Evolutionary conservation across 2,329 filamentous ascomycete species (phyloP), one percentile per base, ranked within the genome.

Genomic region (Microsporum audouinii): DNA sequence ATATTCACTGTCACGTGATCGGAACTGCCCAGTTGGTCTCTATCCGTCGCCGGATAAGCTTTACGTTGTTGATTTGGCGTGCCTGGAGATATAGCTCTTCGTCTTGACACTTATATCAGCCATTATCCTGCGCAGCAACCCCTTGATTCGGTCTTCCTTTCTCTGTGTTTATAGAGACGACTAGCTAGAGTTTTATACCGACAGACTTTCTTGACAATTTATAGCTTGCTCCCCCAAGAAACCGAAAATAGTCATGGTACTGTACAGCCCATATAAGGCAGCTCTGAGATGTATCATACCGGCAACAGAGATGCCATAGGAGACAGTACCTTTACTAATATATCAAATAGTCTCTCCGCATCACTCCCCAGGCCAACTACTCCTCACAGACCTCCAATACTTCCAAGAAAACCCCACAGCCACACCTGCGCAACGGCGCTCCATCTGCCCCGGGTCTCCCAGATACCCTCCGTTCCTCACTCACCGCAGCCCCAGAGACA

Each of bases 371-470:
- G 63, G 76, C 85, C 69, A 72, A 79, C 67, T 84, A 92, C 79
- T 76, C 84, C 68, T 84, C 80, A 68, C 80, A 82, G 71, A 86
- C 84, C 77, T 81, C 80, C 70, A 87, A 88, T 78, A 78, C 75
- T 69, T 83, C 80, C 67, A 81, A 83, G 72, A 75, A 65, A 69
- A 79, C 79, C 67, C 80, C 84, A 74, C 77, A 80, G 67, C 69
- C 68, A 68, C 69, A 80, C 62, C 75, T 81, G 71, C 82, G 81
- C 66, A 81, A 82, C 68, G 84, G 83, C 61, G 94, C 94, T 2
- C 94, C 94, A 68, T 96, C 92, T 0, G 92, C 91, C 14, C 91
- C 91, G 0, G 92, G 92, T 68, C 81, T 97, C 65, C 91, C 95
- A 81, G 94, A 97, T 79, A 91, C 88, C 17, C 88, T 99, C 68